Evolutionary conservation across 148 eudicot genomes (phyloP), one percentile per base, ranked within the genome.

Genomic region (Arctostaphylos glauca): DNA sequence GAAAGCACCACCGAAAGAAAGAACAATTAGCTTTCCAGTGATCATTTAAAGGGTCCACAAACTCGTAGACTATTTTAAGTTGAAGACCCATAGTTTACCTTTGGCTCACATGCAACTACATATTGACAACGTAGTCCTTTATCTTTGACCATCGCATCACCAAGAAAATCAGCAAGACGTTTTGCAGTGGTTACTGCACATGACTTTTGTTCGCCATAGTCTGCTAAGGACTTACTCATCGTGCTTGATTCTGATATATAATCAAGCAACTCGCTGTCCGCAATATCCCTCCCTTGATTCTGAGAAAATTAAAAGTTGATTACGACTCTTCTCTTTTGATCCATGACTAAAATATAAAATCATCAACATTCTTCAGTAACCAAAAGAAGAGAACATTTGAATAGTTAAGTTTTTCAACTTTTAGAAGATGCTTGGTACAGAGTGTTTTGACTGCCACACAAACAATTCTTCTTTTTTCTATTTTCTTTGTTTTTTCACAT

Each of bases 111-210:
- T 58, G 99, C 99, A 86, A 96, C 98, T 5, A 96, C 80, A 86
- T 96, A 96, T 87, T 93, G 99, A 81, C 99, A 96, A 80, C 82
- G 97, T 67, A 96, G 90, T 62, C 99, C 99, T 88, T 96, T 96
- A 87, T 96, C 99, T 90, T 94, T 96, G 77, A 94, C 99, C 99
- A 96, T 96, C n/a, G 97, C 84, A 86, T 94, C 97, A 87, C 99
- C 99, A 83, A 96, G 94, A 87, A 96, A 96, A 87, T 96, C 93
- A 83, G 99, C 98, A 84, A 96, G 93, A 44, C 99, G 97, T 81
- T 84, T 94, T 64, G 99, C 99, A 84, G 99, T 96, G 84, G 99
- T 96, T 82, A 96, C 97, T 64, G 99, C 98, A 90, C 99, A 96
- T 80, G 99, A 96, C 85, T 96, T 96, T 86, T 96, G 99, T 84